A percentile compares a stretch with the other conserved stretches of the same genome.
phyloP scores from a whole-genome alignment of 371 early-diverging fungal genomes.

The Zychaea mexicana region DNA sequence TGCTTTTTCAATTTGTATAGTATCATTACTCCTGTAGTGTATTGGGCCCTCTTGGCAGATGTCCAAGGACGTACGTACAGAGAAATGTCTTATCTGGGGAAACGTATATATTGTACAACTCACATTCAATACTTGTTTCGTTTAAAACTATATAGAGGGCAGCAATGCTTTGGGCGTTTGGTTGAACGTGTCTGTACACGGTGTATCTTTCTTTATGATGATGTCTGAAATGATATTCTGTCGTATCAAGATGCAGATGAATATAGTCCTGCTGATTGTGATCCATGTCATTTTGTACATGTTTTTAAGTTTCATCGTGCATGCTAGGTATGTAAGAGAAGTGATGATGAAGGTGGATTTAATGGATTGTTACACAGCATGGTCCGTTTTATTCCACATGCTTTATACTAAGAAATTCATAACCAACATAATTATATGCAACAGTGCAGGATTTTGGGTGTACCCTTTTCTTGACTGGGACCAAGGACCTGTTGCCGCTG shows the following conservation, averaged over 20 bases:
- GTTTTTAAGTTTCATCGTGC: constrained; percentile 52
- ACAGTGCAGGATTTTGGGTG: constrained; percentile 42
- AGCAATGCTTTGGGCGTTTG: constrained; percentile 24
- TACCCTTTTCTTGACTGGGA: constrained; percentile 59
- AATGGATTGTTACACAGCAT: constrained; percentile 1
- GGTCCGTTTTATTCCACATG: no score
- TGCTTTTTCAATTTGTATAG: no score
- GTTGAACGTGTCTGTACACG: constrained; percentile 55
- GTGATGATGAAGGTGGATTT: no score
- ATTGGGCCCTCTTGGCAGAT: constrained; percentile 42
- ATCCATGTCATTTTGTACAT: constrained; percentile 48
- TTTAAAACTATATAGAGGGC: neutral
- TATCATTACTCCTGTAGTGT: constrained; percentile 62
- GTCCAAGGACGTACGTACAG: neutral
- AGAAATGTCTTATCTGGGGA: no score
- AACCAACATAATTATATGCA: neutral
- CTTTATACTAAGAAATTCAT: neutral
- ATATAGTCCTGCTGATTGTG: constrained; percentile 40
- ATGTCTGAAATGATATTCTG: constrained; percentile 55
- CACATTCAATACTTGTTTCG: neutral
- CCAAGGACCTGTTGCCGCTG: constrained; percentile 43
- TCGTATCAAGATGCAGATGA: constrained; percentile 42
- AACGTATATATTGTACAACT: neutral
- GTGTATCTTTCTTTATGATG: constrained; percentile 51
- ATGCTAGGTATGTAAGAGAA: constrained; percentile 26